Conservation (phyloP, 2,329 filamentous ascomycete genomes). For the Penicillium occitanis region DNA sequence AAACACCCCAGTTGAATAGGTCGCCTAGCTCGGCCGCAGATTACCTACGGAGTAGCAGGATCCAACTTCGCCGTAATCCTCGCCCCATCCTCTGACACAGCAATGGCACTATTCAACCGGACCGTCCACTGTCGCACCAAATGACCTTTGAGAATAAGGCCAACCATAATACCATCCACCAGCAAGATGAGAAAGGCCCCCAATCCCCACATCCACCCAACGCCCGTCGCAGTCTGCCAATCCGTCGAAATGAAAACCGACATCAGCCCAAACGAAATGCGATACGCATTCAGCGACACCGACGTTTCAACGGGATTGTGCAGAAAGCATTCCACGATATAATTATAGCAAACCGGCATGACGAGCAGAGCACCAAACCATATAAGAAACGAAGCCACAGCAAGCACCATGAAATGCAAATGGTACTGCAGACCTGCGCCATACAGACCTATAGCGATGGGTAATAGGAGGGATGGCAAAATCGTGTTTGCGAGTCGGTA, state of each 20-base stretch:
- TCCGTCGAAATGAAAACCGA: conserved; percentile 8
- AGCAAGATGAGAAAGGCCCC: conserved; percentile 12
- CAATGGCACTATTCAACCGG: neutral
- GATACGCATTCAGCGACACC: conserved; percentile 8
- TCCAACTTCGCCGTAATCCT: neutral
- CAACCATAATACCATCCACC: conserved; percentile 9
- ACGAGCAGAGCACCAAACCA: conserved; percentile 9
- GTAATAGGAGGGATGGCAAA: conserved; percentile 9
- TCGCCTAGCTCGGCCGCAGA: neutral
- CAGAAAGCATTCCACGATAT: conserved; percentile 12
- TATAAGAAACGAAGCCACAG: conserved; percentile 7
- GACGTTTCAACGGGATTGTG: conserved; percentile 11
- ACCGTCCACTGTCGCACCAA: conserved; percentile 12
- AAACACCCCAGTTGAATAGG: neutral
- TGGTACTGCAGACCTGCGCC: conserved; percentile 14
- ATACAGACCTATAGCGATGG: conserved; percentile 6
- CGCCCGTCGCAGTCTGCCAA: neutral
- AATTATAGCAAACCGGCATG: conserved; percentile 5
- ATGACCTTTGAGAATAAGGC: conserved; percentile 12
- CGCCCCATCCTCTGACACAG: conserved; percentile 16
- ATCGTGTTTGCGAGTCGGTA: too few relatives aligned
- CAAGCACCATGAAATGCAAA: conserved; percentile 16
- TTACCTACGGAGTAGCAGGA: neutral
- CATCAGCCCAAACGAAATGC: conserved; percentile 4
- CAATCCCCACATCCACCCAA: conserved; percentile 15